Evolutionary conservation across 2,329 filamentous ascomycete genomes (phyloP).

Genomic region (Claviceps pazoutovae): DNA sequence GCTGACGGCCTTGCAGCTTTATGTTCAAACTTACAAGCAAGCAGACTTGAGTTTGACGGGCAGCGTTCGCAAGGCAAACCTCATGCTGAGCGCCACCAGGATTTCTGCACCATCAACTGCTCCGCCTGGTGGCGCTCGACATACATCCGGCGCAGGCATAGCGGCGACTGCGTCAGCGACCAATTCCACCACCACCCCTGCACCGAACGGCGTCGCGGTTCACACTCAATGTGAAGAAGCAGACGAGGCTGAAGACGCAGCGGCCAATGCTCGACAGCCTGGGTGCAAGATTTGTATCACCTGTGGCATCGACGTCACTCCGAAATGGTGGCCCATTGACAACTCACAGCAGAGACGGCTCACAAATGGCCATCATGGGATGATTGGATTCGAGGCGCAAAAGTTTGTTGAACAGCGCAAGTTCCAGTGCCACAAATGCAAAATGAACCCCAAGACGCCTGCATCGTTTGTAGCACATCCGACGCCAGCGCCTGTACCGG

Average conservation of each 20-base stretch:
- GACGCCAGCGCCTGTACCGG: constrained; percentile 9
- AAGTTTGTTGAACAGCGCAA: constrained; percentile 45
- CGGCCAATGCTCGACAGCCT: constrained; percentile 19
- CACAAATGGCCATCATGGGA: constrained; percentile 36
- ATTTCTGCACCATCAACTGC: constrained; percentile 22
- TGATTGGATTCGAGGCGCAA: constrained; percentile 39
- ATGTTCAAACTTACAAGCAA: constrained; percentile 82
- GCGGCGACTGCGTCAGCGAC: constrained; percentile 5
- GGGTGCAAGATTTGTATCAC: constrained; percentile 46
- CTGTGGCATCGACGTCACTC: constrained; percentile 56
- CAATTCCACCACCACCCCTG: background rate
- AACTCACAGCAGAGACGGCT: constrained; percentile 36
- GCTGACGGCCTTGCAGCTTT: constrained; percentile 73
- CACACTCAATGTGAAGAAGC: constrained; percentile 10
- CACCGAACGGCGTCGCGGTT: constrained; percentile 8
- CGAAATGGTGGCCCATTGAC: constrained; percentile 56
- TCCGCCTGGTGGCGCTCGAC: constrained; percentile 26
- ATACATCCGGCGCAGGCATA: constrained; percentile 28
- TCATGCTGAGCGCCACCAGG: constrained; percentile 53
- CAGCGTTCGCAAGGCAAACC: constrained; percentile 81
- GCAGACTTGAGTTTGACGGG: constrained; percentile 82
- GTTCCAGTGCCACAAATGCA: constrained; percentile 67
- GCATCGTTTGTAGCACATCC: constrained; percentile 12
- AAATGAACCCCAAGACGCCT: constrained; percentile 37
- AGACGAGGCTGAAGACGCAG: constrained; percentile 14